A percentile compares a stretch with the other conserved stretches of the same genome.
Evolutionary conservation across 768 basidiomycete genomes (phyloP).

Genomic region (Auricularia heimuer): DNA sequence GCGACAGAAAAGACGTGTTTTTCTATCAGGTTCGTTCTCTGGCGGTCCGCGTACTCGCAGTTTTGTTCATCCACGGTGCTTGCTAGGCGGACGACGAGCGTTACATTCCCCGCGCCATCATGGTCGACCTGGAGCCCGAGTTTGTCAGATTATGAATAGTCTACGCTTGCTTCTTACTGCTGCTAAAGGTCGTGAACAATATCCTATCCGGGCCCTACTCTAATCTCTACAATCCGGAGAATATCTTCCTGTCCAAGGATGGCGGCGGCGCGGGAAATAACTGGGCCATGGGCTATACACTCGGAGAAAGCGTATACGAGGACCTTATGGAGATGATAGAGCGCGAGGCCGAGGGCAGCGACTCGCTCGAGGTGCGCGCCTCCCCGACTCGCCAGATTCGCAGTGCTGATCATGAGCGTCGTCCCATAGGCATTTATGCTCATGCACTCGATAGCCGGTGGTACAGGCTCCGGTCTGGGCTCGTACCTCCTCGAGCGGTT

Average conservation of each 20-base stretch:
- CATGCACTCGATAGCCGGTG: constrained; percentile 97
- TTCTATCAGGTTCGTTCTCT: constrained; percentile 61
- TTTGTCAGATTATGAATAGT: constrained; percentile 26
- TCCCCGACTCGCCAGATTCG: neutral
- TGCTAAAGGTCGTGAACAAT: constrained; percentile 81
- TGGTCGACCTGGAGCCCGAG: constrained; percentile 92
- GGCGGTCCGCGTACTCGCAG: neutral
- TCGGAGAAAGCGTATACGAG: constrained; percentile 86
- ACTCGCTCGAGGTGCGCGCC: constrained; percentile 78
- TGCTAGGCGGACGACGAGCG: constrained; percentile 88
- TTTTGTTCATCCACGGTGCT: neutral
- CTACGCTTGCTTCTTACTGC: neutral
- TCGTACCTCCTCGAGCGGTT: constrained; percentile 95
- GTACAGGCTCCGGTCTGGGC: constrained; percentile 97
- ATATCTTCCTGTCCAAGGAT: constrained; percentile 91
- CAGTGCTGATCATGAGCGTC: neutral
- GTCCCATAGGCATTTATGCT: constrained; percentile 85
- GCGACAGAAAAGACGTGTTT: constrained; percentile 97
- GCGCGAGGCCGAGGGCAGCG: constrained; percentile 94
- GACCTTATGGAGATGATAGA: constrained; percentile 99
- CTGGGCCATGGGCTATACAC: constrained; percentile 91
- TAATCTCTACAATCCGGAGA: constrained; percentile 91
- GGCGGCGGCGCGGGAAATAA: constrained; percentile 98
- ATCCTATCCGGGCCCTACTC: constrained; percentile 84
- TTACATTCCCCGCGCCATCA: constrained; percentile 93